A percentile compares a stretch with the other conserved stretches of the same genome.
Conservation (phyloP, 2,329 filamentous ascomycete species). For the Penicillium sp. region DNA sequence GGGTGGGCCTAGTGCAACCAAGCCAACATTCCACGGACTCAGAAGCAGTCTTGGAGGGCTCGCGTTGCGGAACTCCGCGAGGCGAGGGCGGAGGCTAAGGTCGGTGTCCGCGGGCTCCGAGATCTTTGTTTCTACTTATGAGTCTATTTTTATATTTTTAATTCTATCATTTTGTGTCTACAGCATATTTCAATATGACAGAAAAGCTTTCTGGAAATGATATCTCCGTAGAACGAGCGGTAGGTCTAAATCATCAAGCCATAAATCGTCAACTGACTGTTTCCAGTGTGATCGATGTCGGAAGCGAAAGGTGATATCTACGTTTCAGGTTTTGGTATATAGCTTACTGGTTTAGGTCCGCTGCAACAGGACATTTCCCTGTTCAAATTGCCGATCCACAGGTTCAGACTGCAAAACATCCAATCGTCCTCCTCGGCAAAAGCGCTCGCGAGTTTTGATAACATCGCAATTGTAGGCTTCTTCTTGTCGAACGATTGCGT, state of each 20-base stretch:
- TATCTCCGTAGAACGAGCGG: not conserved
- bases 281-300: constrained; percentile 7
- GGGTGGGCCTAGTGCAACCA: no score
- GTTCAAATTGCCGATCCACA: not conserved
- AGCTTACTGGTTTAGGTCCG: not conserved
- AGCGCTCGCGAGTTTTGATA: not conserved
- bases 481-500: not conserved
- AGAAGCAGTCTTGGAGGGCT: no score
- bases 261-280: not conserved
- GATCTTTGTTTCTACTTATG: no score
- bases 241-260: not conserved
- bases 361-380: not conserved
- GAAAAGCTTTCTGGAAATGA: not conserved
- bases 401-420: not conserved
- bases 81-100: no score
- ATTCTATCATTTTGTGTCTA: not conserved
- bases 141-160: no score
- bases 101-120: no score
- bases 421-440: not conserved
- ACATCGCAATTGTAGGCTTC: not conserved
- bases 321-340: no score
- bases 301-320: constrained; percentile 2
- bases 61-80: no score
- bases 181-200: not conserved
- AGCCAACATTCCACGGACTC: no score